Evolutionary conservation across 2,329 filamentous ascomycete genomes (phyloP), one percentile per base, ranked within the genome.

Genomic region (Aspergillus niger): DNA sequence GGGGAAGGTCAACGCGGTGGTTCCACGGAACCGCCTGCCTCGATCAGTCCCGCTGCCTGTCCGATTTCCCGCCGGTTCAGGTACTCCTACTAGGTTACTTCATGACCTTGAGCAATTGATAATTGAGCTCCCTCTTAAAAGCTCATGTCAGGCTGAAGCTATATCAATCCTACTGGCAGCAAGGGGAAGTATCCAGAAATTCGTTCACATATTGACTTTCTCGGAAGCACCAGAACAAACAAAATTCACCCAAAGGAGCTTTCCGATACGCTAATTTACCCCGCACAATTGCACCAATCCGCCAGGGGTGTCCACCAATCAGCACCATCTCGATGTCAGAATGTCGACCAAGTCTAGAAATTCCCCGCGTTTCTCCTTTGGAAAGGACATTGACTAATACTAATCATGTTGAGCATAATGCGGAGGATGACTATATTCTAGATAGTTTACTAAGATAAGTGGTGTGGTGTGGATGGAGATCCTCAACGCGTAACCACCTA

Each of bases 301-400:
- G 6, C 8, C 32, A 47, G 39, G 13, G 38, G 30, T 44, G 8
- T 24, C 26, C 28, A n/a, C 55, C 53, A 65, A 62, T 61, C 36
- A 59, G 24, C 24, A 22, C 3, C 24, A 26, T 15, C 11, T 38
- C 24, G 52, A 62, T 56, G 57, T 64, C 61, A 66, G 43, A 36
- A 57, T 28, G 11, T 11, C 47, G 6, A 17, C n/a, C 26, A 32
- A 49, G 5, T 49, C 15, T 49, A 26, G 47, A 49, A 30, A 30
- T 48, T n/a, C 24, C 47, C 26, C 28, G 15, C 47, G 26, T 11
- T 36, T 15, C 11, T 36, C n/a, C 47, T 32, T 8, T 32, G 47
- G 47, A 50, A 28, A 15, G 26, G 11, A 4, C 11, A 5, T 36
- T 15, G 32, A 36, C 32, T 13, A 15, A 15, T 32, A 13, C 13